Percentiles rank a stretch among this genome's conserved stretches.
These are phyloP conservation scores for Fusarium scirpi DNA, from an alignment of 2,329 filamentous ascomycete species.

Conservation along the genomic window DNA sequence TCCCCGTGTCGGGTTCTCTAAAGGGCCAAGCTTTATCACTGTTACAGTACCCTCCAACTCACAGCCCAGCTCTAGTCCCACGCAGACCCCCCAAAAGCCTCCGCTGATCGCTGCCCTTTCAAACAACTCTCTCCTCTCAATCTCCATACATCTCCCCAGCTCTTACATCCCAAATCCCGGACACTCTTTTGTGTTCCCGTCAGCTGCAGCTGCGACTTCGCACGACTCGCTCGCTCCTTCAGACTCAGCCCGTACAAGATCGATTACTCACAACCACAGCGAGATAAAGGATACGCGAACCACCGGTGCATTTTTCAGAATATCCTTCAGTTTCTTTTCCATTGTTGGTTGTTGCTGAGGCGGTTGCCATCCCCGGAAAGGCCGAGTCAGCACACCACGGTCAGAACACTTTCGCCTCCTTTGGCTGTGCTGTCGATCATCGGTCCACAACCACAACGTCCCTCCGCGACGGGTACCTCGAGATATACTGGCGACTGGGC, in stretches of 20 bases:
- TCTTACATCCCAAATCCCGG: conserved; percentile 34
- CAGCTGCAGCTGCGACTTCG: conserved; percentile 32
- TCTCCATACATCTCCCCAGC: conserved; percentile 35
- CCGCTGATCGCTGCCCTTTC: conserved; percentile 38
- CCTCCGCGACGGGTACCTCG: conserved; percentile 17
- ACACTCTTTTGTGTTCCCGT: conserved; percentile 16
- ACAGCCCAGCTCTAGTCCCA: conserved; percentile 21
- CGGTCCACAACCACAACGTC: conserved; percentile 38
- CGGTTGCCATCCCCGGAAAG: conserved; percentile 19
- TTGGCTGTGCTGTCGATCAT: conserved; percentile 41
- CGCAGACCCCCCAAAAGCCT: conserved; percentile 24
- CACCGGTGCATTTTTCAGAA: background rate
- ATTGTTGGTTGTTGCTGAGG: background rate
- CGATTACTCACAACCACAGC: background rate
- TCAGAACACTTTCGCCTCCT: conserved; percentile 35
- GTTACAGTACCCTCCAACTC: conserved; percentile 3
- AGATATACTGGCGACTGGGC: conserved; percentile 5
- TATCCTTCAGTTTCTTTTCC: background rate
- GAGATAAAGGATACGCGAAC: conserved; percentile 2
- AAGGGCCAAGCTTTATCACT: conserved; percentile 34
- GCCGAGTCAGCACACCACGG: conserved; percentile 38
- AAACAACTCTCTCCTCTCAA: conserved; percentile 28
- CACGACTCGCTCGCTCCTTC: conserved; percentile 17
- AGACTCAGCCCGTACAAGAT: conserved; percentile 3
- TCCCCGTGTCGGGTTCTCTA: conserved; percentile 25